Evolutionary conservation across 371 early-diverging fungal genomes (phyloP), one percentile per base, ranked within the genome.

Genomic region (Blakeslea trispora): DNA sequence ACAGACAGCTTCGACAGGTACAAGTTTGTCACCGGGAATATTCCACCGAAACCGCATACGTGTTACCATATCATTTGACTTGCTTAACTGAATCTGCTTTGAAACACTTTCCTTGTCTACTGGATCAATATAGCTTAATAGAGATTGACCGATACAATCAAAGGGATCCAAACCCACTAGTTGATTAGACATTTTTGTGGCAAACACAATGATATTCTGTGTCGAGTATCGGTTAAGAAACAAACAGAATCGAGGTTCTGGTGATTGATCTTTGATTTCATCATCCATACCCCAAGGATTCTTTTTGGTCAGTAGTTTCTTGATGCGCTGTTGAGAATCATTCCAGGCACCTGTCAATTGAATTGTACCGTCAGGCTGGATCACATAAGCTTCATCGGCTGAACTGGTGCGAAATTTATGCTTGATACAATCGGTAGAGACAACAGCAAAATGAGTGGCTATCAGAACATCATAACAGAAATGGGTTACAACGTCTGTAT

Each of bases 401-500:
- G 75, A 71, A 35, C 43, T 61, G 15, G 51, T 35, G 18, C 75
- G 49, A 15, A 64, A 59, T 32, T 61, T 67, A 37, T 63, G 66
- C 17, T 57, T 46, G 10, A 61, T 19, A 14, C 59, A 32, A 31
- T 59, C 44, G 23, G 50, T 14, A 0, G 51, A 41, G 17, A 50
- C 50, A 18, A 58, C 45, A 40, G 28, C 45, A 54, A 64, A 71
- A 18, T 62, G 62, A 11, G 75, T 66, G 24, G 55, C 55, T 19
- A 72, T 41, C 8, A 77, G 15, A 13, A 64, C 49, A 34, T 79
- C 76, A 48, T 62, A 69, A 42, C 76, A 75, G 46, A 69, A 71
- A 46, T 75, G 67, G 15, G 75, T 64, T 14, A 71, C 54, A 1
- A 63, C 61, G 23, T 75, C 72, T 9, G 61, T 24, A 2, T 52